Base-by-base conservation (phyloP, 768 basidiomycete species). In the Lactarius vividus region DNA sequence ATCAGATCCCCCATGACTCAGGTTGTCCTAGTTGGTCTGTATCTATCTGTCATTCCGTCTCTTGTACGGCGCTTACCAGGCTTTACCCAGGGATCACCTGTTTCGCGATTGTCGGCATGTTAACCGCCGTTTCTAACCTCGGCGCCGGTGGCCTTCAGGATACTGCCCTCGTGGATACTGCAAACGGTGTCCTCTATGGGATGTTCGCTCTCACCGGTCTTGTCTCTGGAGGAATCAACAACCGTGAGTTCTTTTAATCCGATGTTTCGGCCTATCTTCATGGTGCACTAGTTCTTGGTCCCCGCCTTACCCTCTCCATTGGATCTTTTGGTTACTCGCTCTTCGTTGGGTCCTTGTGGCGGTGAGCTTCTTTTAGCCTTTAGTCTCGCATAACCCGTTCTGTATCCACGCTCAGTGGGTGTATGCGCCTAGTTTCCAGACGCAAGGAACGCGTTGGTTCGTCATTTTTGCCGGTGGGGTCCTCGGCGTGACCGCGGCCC, bases 321-420 rank as follows among this genome's bases (percentile, higher is more conserved):
- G 85, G 84, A 6, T 80, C 83, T 2, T 77, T 77, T 60, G 85
- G 84, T 52, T 85, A 85, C 66, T 77, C 81, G 1, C 71, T 84
- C 57, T 84, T 84, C 65, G 77, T 84, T 31, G 79, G 83, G 13
- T 72, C 82, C 0, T 77, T 77, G 60, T 77, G 82, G 82, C 82
- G 76, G 76, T 77, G 63, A 28, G 77, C 73, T 39, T 20, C 42
- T 6, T n/a, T 11, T n/a, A n/a, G 26, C 42, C 4, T n/a, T 11
- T n/a, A n/a, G 26, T 31, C 18, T 18, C 13, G 4, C 35, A 28
- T 8, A 33, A 40, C 26, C 13, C 3, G 3, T 44, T 11, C 23
- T 10, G 33, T 33, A 37, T 56, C 23, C 33, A 33, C 42, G 44
- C 63, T 57, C n/a, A 61, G 44, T 1, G 23, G 33, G 8, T 55